Evolutionary conservation across 805 yeast species (phyloP), one percentile per base, ranked within the genome.

Genomic region (Saturnispora saitoi): DNA sequence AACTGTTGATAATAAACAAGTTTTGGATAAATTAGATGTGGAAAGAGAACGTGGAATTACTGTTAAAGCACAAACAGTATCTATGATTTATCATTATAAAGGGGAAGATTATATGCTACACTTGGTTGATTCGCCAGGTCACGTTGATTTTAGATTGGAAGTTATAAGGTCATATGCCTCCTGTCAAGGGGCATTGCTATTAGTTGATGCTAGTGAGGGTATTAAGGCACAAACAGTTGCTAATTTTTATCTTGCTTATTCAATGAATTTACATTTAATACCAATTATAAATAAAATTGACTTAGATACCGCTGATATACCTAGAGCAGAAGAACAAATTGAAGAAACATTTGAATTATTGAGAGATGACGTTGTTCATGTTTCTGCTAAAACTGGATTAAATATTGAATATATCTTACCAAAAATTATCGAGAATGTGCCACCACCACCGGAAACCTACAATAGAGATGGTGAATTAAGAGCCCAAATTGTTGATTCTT

Each of bases 161-260:
- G 99, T 91, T 1, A 81, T 95, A 4, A 69, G 98, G 56, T 86
- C 96, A 7, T 90, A 90, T 66, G 97, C 97, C 2, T 86, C 96
- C 0, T 93, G 97, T 70, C 95, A 90, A 32, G 98, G 98, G 12
- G 97, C 97, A 0, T 67, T 91, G 37, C 65, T 91, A 37, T 66
- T 91, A 20, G 95, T 91, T 2, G 99, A 93, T 70, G 98, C 98
- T 1, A 76, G 91, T 2, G 97, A 93, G 60, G 98, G 98, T 45
- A 89, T 91, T 3, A 97, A 89, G 64, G 98, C 98, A 0, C 99
- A 91, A 64, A 93, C 99, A 0, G 97, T 91, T n/a, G 97, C 99
- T 22, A 91, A 93, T 64, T 91, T 86, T 66, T 87, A 83, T 59
- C 71, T 91, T 48, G 99, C 98, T 0, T 84, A 85, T 60, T 83